Evolutionary conservation across 352 stramenopile species (phyloP), one percentile per base, ranked within the genome.

Genomic region (Globisporangium nodosum): DNA sequence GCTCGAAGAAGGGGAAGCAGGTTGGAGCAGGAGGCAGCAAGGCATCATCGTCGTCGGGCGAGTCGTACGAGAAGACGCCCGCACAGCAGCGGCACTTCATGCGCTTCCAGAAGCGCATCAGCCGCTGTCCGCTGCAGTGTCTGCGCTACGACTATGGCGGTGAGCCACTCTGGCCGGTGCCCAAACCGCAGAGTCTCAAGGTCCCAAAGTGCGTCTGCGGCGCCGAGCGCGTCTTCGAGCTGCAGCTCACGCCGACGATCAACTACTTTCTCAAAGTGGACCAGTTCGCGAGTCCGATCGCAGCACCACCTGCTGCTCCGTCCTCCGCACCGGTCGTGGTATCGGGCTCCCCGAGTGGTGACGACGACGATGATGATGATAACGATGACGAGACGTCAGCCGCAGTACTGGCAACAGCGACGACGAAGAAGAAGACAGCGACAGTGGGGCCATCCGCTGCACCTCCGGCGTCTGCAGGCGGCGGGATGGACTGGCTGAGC

Each of bases 181-280:
- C 82, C 5, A 69, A 70, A 3, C 77, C 81, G 3, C 65, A 73
- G 39, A 66, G 65, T 13, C 45, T 91, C 9, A 76, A 77, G 27
- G 56, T 90, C 2, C 78, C 85, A 1, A 49, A 40, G 37, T 94
- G 85, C 49, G 47, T 57, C 6, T 94, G 85, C 30, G 85, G 82
- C 11, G 55, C 78, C 60, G 70, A 80, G 3, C 81, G 82, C n/a
- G 63, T 73, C 24, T 94, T 94, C 50, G 85, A 94, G 65, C 68
- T 94, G 54, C 84, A 94, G 58, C 68, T 94, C 48, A 84, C 78
- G n/a, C 85, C 85, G 31, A 90, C 82, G 3, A 87, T 92, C 53
- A 89, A 88, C 57, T 94, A 94, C 53, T 91, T 94, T 46, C 70
- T 94, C 31, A 86, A 90, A 52, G 85, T 94, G 30, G 85, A 94